Base-by-base conservation (phyloP, 2,329 filamentous ascomycete species). In the Pseudovirgaria hyperparasitica region DNA sequence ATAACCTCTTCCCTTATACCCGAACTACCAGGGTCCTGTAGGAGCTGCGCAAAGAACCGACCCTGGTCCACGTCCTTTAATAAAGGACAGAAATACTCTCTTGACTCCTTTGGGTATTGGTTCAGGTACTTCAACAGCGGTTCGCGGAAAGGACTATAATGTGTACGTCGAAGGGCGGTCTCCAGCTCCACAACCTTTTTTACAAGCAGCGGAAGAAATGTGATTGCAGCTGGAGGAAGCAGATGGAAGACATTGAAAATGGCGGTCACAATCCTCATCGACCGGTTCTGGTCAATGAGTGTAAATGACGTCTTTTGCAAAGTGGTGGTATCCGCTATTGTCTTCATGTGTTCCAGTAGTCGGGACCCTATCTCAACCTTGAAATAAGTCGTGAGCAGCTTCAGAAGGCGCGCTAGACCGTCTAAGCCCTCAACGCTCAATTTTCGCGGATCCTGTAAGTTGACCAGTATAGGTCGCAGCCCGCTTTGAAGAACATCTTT, bases 181-280 rank as follows among this genome's bases (percentile, higher is more conserved):
- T 99, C 90, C 0, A 99, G 65, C 22, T 85, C 79, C 30, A 98
- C 63, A n/a, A 92, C 82, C 27, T 80, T 82, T 39, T 92, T 80
- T 25, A 96, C 82, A 22, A 98, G 69, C 16, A 81, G 73, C 34
- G 86, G 82, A 54, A 96, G 85, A 51, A 98, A 98, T 10, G 77
- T 75, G 33, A 86, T 82, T 2, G 92, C 92, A 7, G 84, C 84
- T 0, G 82, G 70, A 0, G 92, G 90, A 4, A 99, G 65, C n/a
- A 98, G 67, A 49, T 96, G 86, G 52, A 98, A 98, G 30, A 98
- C 87, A 46, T 93, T 90, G 51, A 98, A 79, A 28, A 96, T 92
- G 0, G 87, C 82, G 3, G 85, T 81, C 19, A 96, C 84, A 24
- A 96, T 80, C 57, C 90, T 92, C 78, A 98, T 93, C 40, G 82